These are phyloP conservation scores for Aspergillus felis DNA, from an alignment of 2,329 filamentous ascomycete genomes.

Conservation along the genomic window DNA sequence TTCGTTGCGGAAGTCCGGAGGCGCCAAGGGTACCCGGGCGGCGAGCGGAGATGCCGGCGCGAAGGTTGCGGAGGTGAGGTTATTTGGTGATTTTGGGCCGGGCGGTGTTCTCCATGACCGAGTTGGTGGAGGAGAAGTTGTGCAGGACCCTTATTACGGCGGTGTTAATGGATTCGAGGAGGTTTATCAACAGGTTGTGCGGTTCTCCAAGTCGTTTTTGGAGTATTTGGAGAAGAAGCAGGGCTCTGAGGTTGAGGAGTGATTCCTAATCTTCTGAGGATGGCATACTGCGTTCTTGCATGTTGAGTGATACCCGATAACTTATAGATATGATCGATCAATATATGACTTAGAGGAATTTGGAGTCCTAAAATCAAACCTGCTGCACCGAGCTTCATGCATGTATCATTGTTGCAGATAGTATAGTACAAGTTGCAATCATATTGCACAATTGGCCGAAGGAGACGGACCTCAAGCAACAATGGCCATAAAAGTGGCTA, in stretches of 20 bases:
- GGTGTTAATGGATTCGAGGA: constrained; percentile 73
- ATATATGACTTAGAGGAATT: neutral
- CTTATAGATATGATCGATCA: constrained; percentile 8
- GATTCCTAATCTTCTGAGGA: neutral
- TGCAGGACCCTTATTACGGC: constrained; percentile 93
- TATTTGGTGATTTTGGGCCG: constrained; percentile 80
- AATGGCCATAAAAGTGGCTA: neutral
- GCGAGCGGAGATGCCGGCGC: constrained; percentile 27
- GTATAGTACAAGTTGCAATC: neutral
- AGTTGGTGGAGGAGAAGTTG: constrained; percentile 58
- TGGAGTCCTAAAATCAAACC: neutral
- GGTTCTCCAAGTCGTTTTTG: constrained; percentile 75
- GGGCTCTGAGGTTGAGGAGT: constrained; percentile 6
- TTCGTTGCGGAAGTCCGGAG: constrained; percentile 43
- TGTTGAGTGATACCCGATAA: constrained; percentile 19
- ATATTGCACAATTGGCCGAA: neutral
- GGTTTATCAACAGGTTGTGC: constrained; percentile 78
- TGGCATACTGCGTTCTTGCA: neutral
- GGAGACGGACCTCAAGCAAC: neutral
- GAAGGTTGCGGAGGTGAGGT: constrained; percentile 57
- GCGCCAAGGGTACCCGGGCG: constrained; percentile 31
- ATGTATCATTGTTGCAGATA: neutral
- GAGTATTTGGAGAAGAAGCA: constrained; percentile 47
- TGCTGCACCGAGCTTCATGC: neutral
- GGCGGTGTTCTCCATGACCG: constrained; percentile 40